A percentile compares a stretch with the other conserved stretches of the same genome.
These are phyloP conservation scores for Malassezia restricta DNA, from an alignment of 1,284 basidiomycete species.

Conservation along the genomic window DNA sequence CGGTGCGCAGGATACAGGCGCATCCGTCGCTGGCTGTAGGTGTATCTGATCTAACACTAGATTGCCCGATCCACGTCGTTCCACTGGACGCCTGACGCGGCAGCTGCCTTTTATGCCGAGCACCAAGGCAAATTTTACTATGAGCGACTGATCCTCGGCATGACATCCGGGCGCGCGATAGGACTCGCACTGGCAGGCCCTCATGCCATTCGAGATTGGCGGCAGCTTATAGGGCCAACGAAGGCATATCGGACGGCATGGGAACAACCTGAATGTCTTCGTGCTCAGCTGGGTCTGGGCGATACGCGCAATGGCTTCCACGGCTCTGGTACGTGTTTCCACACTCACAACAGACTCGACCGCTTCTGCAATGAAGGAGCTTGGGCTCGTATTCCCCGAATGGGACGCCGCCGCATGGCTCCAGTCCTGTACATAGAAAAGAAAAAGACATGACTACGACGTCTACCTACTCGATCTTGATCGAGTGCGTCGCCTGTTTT, in stretches of 20 bases:
- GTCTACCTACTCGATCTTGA: constrained; percentile 26
- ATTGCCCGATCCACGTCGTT: constrained; percentile 26
- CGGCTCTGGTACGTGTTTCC: constrained; percentile 20
- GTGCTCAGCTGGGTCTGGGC: constrained; percentile 32
- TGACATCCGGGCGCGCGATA: constrained; percentile 34
- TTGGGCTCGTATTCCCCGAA: constrained; percentile 5
- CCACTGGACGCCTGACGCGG: constrained; percentile 34
- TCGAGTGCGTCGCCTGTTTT: constrained; percentile 22
- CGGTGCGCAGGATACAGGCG: constrained; percentile 2
- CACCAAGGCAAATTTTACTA: constrained; percentile 42
- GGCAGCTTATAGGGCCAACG: constrained; percentile 35
- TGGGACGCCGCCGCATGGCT: constrained; percentile 11
- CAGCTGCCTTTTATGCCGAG: constrained; percentile 37
- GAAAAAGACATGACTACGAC: not conserved
- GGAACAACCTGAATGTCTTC: constrained; percentile 21
- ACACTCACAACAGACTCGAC: constrained; percentile 3
- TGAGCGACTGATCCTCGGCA: constrained; percentile 34
- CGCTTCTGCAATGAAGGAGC: constrained; percentile 5
- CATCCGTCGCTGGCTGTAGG: constrained; percentile 20
- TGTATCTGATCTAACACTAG: constrained; percentile 24
- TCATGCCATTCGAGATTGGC: constrained; percentile 30
- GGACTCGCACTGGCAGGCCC: constrained; percentile 34
- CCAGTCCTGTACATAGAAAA: not conserved
- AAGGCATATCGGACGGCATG: constrained; percentile 38
- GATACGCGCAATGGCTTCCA: constrained; percentile 44